phyloP scores from a whole-genome alignment of 2,329 filamentous ascomycete species.

The Chlorencoelia australis region DNA sequence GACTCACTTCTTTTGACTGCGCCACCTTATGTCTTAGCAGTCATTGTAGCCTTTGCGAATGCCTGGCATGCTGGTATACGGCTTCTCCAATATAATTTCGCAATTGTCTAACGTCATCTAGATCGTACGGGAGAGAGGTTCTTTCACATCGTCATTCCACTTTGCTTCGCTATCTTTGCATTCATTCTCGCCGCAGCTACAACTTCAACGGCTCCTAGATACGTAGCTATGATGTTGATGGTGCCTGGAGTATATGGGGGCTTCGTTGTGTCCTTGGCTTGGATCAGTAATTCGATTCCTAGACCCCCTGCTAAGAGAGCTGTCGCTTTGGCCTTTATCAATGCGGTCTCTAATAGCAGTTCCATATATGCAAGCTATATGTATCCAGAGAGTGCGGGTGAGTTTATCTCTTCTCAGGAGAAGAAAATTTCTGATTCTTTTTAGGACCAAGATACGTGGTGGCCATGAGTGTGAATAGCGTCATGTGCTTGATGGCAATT shows the following conservation, averaged over 20 bases:
- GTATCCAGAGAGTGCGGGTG: constrained; percentile 2
- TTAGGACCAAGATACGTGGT: constrained; percentile 17
- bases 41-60: constrained; percentile 52
- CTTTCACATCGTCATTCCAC: constrained; percentile 53
- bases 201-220: constrained; percentile 48
- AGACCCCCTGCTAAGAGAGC: constrained; percentile 55
- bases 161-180: constrained; percentile 49
- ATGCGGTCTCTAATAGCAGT: constrained; percentile 58
- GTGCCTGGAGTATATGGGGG: constrained; percentile 52
- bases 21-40: constrained; percentile 54
- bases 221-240: constrained; percentile 66
- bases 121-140: constrained; percentile 63
- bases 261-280: constrained; percentile 59
- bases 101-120: constrained; percentile 4
- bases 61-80: constrained; percentile 66
- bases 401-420: background rate
- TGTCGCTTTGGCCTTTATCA: constrained; percentile 65
- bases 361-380: constrained; percentile 61
- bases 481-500: constrained; percentile 53
- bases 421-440: background rate
- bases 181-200: constrained; percentile 62
- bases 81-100: too few relatives aligned
- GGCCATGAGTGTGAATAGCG: constrained; percentile 60
- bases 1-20: constrained; percentile 52
- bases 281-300: constrained; percentile 68